Base-by-base conservation (phyloP, 768 basidiomycete genomes). In the Chalciporus chontae region DNA sequence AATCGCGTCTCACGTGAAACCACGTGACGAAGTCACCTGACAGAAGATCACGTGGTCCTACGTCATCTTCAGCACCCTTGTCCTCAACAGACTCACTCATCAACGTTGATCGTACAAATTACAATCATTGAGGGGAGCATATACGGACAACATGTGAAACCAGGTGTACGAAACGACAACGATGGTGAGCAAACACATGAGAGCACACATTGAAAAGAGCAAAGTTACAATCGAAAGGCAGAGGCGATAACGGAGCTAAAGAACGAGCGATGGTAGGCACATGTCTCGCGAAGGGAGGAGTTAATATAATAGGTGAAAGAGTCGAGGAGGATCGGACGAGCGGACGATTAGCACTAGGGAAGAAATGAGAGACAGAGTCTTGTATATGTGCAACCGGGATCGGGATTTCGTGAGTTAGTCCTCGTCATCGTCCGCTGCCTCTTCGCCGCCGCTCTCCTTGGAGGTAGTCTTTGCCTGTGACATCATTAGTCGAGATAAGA, bases 371-470 rank as follows among this genome's bases (percentile, higher is more conserved):
- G 55, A 42, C 51, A 45, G 14, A 13, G 53, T 54, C 51, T 58
- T 63, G 52, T 39, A 57, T 55, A 53, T 56, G 54, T 54, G 47
- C 40, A 52, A 43, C 47, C 42, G 32, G 43, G 32, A 43, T 37
- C 40, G 18, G 31, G 24, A 48, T 34, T 45, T 36, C 9, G 38
- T 51, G 45, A 60, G 36, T 68, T 63, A 70, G 9, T 77, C 73
- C 1, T 77, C 76, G 38, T 77, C 75, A n/a, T 76, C 76, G 29
- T 68, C 66, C 14, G 9, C 54, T 34, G 8, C 51, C 7, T 61
- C 66, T 18, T 75, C 75, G 24, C 62, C 71, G 7, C 69, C 74
- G 11, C 71, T 72, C 42, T 67, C 70, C 40, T 71, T 72, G 38
- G 68, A 67, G 42, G 56, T 1, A 14, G 17, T 57, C 52, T 74